A percentile compares a stretch with the other conserved stretches of the same genome.
Conservation (phyloP, 2,329 filamentous ascomycete species). For the Didymella pinodella region DNA sequence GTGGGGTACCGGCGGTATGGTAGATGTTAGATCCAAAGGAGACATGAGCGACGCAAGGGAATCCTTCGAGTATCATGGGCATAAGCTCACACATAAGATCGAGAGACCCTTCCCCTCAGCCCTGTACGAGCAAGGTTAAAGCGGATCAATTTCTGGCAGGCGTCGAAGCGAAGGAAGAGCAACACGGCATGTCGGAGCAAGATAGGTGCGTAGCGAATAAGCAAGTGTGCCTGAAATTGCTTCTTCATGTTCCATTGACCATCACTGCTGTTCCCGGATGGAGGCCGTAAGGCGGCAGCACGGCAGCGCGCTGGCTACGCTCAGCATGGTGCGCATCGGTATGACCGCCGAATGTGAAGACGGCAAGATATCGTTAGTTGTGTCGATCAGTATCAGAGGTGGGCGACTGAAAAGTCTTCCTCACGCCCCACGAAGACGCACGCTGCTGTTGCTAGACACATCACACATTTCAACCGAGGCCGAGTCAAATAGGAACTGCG, state of each 20-base stretch:
- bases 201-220: slow-evolving; percentile 5
- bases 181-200: not conserved
- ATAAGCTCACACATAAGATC: slow-evolving; percentile 4
- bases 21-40: slow-evolving; percentile 2
- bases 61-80: slow-evolving; percentile 4
- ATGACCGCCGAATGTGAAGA: not conserved
- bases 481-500: not conserved
- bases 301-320: slow-evolving; percentile 1
- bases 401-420: slow-evolving; percentile 12
- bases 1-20: slow-evolving; percentile 4
- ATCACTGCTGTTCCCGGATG: slow-evolving; percentile 1
- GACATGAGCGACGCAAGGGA: slow-evolving; percentile 1
- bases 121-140: not conserved
- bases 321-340: slow-evolving; percentile 2
- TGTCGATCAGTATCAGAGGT: slow-evolving; percentile 20
- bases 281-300: not conserved
- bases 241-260: not conserved
- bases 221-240: slow-evolving; percentile 1
- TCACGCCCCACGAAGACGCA: not conserved
- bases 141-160: slow-evolving; percentile 5
- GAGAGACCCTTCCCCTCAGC: not conserved
- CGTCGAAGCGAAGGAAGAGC: slow-evolving; percentile 2
- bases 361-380: slow-evolving; percentile 7
- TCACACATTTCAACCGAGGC: not conserved
- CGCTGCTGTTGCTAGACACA: not conserved